phyloP scores from a whole-genome alignment of 2,329 filamentous ascomycete genomes.

The Stagonosporopsis cucurbitacearum region DNA sequence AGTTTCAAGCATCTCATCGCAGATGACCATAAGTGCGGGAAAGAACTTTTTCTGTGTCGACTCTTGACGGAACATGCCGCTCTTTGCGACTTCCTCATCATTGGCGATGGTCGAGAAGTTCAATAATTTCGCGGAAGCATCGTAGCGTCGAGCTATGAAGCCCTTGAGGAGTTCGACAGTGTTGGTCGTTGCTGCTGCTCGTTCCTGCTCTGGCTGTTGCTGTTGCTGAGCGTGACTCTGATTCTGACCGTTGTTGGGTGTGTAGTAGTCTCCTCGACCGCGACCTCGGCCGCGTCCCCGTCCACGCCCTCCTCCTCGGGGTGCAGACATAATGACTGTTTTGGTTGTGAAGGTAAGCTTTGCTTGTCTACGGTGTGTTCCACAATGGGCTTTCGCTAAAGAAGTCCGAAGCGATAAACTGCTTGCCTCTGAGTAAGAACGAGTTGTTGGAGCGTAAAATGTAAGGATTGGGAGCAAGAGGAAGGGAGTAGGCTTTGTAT shows the following conservation, averaged over 20 bases:
- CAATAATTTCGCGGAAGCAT: constrained; percentile 73
- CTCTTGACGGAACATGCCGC: constrained; percentile 76
- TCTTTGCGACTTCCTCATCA: constrained; percentile 73
- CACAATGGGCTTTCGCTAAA: too few relatives aligned
- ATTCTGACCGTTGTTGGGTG: constrained; percentile 18
- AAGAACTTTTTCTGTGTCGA: constrained; percentile 86
- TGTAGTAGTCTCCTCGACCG: constrained; percentile 29
- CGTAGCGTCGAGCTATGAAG: constrained; percentile 78
- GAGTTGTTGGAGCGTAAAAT: neutral
- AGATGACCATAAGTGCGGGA: constrained; percentile 86
- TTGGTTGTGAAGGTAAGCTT: neutral
- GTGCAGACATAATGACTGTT: constrained; percentile 20
- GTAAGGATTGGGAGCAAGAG: neutral
- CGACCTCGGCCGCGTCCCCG: constrained; percentile 29
- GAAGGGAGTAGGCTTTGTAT: constrained; percentile 12
- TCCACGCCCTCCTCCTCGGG: constrained; percentile 26
- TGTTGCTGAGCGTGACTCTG: constrained; percentile 58
- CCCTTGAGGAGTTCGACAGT: constrained; percentile 69
- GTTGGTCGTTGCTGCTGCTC: constrained; percentile 20
- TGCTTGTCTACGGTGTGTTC: neutral
- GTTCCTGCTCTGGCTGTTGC: constrained; percentile 78
- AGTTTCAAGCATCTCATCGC: constrained; percentile 77
- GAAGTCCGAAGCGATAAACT: neutral
- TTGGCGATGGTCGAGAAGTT: constrained; percentile 79
- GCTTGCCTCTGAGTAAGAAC: neutral